Evolutionary conservation across 495 filamentous ascomycete species (phyloP), one percentile per base, ranked within the genome.

Genomic region (Lophiostoma macrostomum): DNA sequence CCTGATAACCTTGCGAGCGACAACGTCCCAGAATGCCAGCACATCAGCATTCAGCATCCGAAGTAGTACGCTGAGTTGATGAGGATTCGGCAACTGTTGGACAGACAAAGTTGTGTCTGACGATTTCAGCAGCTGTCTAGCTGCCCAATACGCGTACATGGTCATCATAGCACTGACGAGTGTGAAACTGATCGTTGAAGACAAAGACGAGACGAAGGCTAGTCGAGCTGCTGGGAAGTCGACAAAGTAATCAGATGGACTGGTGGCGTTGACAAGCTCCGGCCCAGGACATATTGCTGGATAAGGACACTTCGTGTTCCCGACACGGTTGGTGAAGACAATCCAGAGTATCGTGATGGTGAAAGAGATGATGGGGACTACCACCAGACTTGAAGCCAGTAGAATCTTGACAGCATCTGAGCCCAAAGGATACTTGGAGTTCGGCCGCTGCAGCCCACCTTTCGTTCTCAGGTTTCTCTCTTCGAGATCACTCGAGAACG

Each of bases 51-150:
- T 50, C 3, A 50, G 34, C 13, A 50, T 11, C 24, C 46, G 16
- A 5, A 50, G 20, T 4, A 50, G 16, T 13, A 50, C 20, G 31
- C 46, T 50, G 12, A 34, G 37, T 14, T 50, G 46, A 39, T 50
- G 38, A 7, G 46, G 46, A 14, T 12, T 50, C 3, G 46, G 46
- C 14, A 50, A 20, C 5, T 37, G n/a, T 20, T 18, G 14, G 12
- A 16, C 20, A 12, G 18, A 1, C 19, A n/a, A 20, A 13, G 10
- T 7, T 14, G 18, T 27, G 3, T 23, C n/a, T 4, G 31, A 37
- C 11, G 27, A 4, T 13, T 20, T 18, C 19, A 50, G 46, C 13
- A 50, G 32, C 12, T 30, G 14, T 4, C 7, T 13, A 4, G 46
- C 46, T 23, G 38, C 22, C 7, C 5, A 16, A 20, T 50, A 50